These are phyloP conservation scores for Kwoniella mangroviensis DNA, from an alignment of 768 basidiomycete species.

Conservation along the genomic window DNA sequence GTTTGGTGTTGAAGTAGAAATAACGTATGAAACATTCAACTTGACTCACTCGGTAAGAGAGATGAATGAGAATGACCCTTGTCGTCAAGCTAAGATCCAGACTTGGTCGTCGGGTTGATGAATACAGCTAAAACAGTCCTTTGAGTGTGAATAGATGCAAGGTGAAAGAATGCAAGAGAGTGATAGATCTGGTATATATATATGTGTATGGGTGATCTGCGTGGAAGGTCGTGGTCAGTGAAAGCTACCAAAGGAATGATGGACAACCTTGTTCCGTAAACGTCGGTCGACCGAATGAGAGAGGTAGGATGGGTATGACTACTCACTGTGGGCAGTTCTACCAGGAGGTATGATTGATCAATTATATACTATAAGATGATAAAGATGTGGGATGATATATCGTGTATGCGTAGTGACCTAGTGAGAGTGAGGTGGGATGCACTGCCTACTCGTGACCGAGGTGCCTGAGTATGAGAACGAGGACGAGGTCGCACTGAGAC, in stretches of 20 bases:
- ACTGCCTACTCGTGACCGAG: not conserved
- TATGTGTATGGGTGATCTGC: not conserved
- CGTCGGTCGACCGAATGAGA: not conserved
- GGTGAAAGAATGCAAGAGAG: not conserved
- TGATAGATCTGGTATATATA: not conserved
- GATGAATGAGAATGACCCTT: not conserved
- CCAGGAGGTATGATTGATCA: not conserved
- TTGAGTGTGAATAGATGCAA: not conserved
- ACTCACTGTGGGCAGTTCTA: not conserved
- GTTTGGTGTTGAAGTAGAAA: too few relatives aligned
- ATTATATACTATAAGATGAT: not conserved
- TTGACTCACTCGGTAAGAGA: not conserved
- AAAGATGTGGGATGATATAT: not conserved
- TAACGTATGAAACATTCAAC: constrained; percentile 1
- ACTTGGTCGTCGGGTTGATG: not conserved
- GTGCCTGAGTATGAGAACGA: not conserved
- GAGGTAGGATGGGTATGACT: not conserved
- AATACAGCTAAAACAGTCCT: not conserved
- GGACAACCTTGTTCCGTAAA: not conserved
- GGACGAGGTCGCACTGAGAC: not conserved
- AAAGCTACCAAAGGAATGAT: not conserved
- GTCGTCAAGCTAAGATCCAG: constrained; percentile 11
- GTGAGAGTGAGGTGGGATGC: not conserved
- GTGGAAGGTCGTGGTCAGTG: not conserved
- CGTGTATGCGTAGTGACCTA: not conserved